Evolutionary conservation across 148 eudicot genomes (phyloP), one percentile per base, ranked within the genome.

Genomic region (Rhododendron ferrugineum): DNA sequence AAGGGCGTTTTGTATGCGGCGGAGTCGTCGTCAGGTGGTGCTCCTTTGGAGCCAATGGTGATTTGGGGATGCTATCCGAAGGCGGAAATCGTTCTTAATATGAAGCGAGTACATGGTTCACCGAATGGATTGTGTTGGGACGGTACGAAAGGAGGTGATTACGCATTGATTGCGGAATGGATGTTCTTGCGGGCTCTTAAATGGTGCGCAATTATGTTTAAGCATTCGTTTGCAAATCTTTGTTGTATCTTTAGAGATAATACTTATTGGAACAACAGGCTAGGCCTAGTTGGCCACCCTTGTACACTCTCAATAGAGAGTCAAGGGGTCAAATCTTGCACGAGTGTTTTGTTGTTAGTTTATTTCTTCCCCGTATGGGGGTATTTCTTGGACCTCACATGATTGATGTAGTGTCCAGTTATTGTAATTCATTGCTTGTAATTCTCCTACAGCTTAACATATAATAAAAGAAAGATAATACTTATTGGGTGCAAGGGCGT

Each of bases 141-240:
- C 14, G 32, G 86, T 84, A 86, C 52, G 4, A 85, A 86, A 64
- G 88, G 83, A 68, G 84, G 81, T 28, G 83, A 89, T 76, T 92
- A 84, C 78, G 94, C 97, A 2, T 90, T 94, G 93, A 84, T 95
- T 85, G 83, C 94, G n/a, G 94, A 94, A 81, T 91, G 94, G 92
- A 92, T 94, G 97, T 95, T 94, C 92, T 90, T 92, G 80, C 90
- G 89, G 85, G 91, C 97, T 74, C 90, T 94, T 37, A 94, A 92
- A 90, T 91, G 98, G 98, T 94, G 50, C 80, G 87, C 13, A 26
- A 28, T 44, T 52, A 26, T 30, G 22, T 79, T 78, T 42, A 37
- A 58, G 14, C 66, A 75, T 11, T 46, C 3, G 52, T 72, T 13
- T 58, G 80, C 49, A 37, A 64, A 23, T 30, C 11, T 66, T 16